A percentile compares a stretch with the other conserved stretches of the same genome.
These are phyloP conservation scores for Coemansia biformis DNA, from an alignment of 192 early-diverging fungal species.

Conservation along the genomic window DNA sequence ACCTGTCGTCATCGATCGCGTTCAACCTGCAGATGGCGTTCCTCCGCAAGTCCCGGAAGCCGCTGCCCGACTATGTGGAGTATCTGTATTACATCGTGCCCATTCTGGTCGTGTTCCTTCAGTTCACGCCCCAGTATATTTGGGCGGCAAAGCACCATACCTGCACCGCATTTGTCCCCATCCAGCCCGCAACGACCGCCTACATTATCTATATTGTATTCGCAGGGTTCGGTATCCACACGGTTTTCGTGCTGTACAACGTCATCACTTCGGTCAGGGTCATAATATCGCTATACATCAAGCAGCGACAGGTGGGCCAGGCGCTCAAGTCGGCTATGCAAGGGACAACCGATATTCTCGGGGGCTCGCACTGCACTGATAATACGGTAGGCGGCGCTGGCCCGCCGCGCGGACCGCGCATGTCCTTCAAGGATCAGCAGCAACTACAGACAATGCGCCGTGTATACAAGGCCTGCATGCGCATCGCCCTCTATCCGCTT, in stretches of 20 bases:
- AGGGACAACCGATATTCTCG: conserved; percentile 6
- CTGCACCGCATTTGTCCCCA: conserved; percentile 12
- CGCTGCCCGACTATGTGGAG: conserved; percentile 23
- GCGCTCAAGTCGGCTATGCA: conserved; percentile 8
- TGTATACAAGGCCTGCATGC: conserved; percentile 30
- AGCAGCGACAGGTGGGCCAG: conserved; percentile 14
- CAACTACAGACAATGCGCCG: conserved; percentile 25
- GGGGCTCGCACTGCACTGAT: neutral
- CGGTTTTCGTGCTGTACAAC: conserved; percentile 28
- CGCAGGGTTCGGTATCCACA: conserved; percentile 9
- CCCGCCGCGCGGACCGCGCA: neutral
- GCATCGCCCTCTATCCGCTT: conserved; percentile 37
- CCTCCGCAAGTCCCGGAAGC: conserved; percentile 9
- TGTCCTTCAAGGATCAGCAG: conserved; percentile 14
- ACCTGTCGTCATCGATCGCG: conserved; percentile 34
- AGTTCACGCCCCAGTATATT: conserved; percentile 12
- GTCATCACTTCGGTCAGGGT: conserved; percentile 10
- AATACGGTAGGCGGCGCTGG: neutral
- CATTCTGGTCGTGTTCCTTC: conserved; percentile 5
- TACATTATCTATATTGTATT: conserved; percentile 20
- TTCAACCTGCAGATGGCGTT: conserved; percentile 38
- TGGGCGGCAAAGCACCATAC: conserved; percentile 12
- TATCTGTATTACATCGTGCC: conserved; percentile 32
- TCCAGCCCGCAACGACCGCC: conserved; percentile 6
- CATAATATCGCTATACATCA: conserved; percentile 20